Conservation (phyloP, 306 rosid genomes). For the Glycine soja region DNA sequence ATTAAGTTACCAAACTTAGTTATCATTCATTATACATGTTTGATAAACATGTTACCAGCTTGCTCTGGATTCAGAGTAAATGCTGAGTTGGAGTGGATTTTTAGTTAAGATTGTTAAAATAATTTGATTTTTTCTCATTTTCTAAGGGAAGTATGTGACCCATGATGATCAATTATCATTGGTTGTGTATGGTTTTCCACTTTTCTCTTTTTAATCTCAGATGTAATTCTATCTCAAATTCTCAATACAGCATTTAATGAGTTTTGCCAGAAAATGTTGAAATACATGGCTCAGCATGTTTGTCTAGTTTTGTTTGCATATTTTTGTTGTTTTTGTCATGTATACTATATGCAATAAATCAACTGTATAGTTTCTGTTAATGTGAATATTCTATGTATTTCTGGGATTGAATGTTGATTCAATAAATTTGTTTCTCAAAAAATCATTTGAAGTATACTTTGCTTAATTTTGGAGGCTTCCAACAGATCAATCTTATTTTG, state of each 20-base stretch:
- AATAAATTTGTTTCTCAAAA: background rate
- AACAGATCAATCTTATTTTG: background rate
- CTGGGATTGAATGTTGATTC: constrained; percentile 27
- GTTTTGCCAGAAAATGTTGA: background rate
- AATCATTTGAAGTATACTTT: background rate
- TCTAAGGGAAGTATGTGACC: background rate
- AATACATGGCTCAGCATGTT: background rate
- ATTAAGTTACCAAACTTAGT: background rate
- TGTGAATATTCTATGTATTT: background rate
- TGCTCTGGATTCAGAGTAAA: constrained; percentile 4
- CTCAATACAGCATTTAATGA: background rate
- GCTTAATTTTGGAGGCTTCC: background rate
- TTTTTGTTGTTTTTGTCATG: constrained; percentile 13
- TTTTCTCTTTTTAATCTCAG: background rate
- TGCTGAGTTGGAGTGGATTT: background rate
- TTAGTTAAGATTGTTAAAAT: background rate
- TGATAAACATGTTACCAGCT: constrained; percentile 10
- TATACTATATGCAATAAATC: background rate
- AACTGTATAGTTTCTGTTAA: background rate
- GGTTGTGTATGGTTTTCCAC: background rate
- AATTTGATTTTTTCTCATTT: background rate
- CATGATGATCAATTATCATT: background rate
- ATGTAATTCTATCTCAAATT: background rate
- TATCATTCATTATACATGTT: background rate
- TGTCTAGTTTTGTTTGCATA: background rate